Percentiles rank a stretch among this genome's conserved stretches.
Conservation (phyloP, 257 asterid genomes). For the Solanum chiquidenum region DNA sequence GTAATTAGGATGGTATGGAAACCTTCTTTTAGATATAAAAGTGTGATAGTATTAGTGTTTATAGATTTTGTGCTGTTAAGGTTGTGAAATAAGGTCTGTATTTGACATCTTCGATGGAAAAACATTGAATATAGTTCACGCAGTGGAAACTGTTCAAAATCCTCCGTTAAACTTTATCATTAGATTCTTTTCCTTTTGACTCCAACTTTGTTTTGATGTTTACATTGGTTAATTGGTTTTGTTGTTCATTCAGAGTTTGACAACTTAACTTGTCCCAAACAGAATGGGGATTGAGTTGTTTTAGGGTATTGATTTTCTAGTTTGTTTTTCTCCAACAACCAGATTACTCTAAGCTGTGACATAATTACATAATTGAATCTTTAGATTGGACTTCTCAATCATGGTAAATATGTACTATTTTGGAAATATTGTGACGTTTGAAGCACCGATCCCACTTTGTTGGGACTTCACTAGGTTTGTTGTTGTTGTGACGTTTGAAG, state of each 20-base stretch:
- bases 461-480: background rate
- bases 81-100: background rate
- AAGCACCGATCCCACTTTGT: background rate
- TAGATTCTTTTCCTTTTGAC: background rate
- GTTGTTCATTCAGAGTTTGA: background rate
- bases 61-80: background rate
- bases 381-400: background rate
- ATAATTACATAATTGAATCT: background rate
- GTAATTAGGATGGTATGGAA: background rate
- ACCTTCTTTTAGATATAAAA: background rate
- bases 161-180: background rate
- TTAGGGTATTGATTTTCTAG: background rate
- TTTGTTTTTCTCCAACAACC: background rate
- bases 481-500: background rate
- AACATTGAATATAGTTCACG: background rate
- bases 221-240: background rate
- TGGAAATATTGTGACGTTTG: background rate
- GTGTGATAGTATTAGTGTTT: background rate
- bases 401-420: background rate
- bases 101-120: background rate
- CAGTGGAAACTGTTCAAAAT: background rate
- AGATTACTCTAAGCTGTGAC: background rate
- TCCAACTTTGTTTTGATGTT: background rate
- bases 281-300: background rate
- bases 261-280: background rate